phyloP scores from a whole-genome alignment of 2,329 filamentous ascomycete species.

The Fusarium odoratissimum region DNA sequence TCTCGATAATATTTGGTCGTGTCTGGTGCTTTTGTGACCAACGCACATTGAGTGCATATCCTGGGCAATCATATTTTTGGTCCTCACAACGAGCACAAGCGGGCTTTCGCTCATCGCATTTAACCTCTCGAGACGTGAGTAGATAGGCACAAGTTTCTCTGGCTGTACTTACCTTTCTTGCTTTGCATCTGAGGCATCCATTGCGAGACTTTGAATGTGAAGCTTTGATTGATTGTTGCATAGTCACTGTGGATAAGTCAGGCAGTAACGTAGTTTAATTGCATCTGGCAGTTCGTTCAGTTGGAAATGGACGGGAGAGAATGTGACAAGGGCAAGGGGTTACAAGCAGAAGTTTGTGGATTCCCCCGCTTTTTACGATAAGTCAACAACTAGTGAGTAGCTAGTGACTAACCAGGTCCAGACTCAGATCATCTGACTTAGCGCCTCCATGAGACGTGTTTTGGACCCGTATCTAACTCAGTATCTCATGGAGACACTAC shows the following conservation, averaged over 20 bases:
- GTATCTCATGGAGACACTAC: too few species aligned
- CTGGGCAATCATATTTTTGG: neutral
- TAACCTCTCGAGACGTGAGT: neutral
- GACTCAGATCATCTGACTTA: neutral
- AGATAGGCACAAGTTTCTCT: accelerated
- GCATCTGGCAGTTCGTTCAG: too few species aligned
- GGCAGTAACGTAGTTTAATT: neutral
- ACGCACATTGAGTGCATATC: neutral
- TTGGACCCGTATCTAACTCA: too few species aligned
- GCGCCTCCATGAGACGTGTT: neutral
- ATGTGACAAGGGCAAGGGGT: too few species aligned
- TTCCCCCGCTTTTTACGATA: neutral
- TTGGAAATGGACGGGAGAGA: neutral
- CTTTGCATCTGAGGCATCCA: neutral
- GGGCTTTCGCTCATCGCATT: slow-evolving; percentile 3
- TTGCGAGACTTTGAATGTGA: neutral
- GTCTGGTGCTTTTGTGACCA: slow-evolving; percentile 9
- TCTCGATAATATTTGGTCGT: neutral
- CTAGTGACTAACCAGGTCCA: neutral
- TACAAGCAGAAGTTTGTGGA: too few species aligned
- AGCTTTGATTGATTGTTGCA: neutral
- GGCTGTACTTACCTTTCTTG: neutral
- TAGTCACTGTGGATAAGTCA: neutral
- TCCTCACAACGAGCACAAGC: neutral
- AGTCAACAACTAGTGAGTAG: neutral